Evolutionary conservation across 1,284 basidiomycete species (phyloP).

Genomic region (Puccinia triticina): DNA sequence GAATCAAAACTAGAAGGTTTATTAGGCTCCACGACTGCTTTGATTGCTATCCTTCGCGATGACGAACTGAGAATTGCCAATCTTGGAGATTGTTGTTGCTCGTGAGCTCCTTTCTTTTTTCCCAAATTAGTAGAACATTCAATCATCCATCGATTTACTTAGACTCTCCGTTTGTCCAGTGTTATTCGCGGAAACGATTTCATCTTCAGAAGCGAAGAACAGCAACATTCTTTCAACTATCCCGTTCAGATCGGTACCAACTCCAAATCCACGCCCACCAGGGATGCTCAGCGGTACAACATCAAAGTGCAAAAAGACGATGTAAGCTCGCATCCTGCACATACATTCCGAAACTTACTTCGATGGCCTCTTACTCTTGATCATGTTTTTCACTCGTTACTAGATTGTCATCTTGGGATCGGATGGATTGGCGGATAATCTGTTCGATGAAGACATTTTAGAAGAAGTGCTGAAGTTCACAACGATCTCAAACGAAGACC

Average conservation of each 20-base stretch:
- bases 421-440: constrained; percentile 89
- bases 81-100: constrained; percentile 80
- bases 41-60: constrained; percentile 67
- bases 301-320: constrained; percentile 81
- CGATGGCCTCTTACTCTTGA: neutral
- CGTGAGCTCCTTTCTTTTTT: constrained; percentile 41
- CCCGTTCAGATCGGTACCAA: constrained; percentile 83
- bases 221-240: constrained; percentile 95
- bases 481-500: constrained; percentile 8
- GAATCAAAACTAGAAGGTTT: constrained; percentile 64
- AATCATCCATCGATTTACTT: neutral
- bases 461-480: constrained; percentile 77
- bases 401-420: constrained; percentile 80
- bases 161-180: constrained; percentile 24
- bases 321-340: constrained; percentile 53
- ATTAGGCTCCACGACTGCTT: constrained; percentile 65
- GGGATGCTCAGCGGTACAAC: constrained; percentile 73
- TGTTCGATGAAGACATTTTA: constrained; percentile 92
- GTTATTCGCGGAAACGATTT: constrained; percentile 58
- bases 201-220: constrained; percentile 85
- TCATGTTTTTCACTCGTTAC: neutral
- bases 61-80: constrained; percentile 86
- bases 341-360: neutral
- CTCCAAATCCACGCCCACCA: constrained; percentile 70
- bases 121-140: neutral